A percentile compares a stretch with the other conserved stretches of the same genome.
Conservation (phyloP, 495 filamentous ascomycete genomes). For the Penicillium arizonense region DNA sequence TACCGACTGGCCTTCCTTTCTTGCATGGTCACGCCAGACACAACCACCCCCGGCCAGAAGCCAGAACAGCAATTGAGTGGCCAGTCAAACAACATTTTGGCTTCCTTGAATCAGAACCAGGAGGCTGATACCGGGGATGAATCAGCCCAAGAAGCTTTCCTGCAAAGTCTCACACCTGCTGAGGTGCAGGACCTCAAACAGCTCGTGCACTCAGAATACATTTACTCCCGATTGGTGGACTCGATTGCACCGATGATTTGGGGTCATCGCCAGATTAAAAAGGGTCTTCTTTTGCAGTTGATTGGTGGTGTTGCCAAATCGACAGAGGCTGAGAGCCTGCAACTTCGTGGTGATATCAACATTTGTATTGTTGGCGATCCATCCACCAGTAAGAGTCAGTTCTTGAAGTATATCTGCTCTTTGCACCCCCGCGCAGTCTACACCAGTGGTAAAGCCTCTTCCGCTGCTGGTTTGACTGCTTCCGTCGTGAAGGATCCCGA, state of each 20-base stretch:
- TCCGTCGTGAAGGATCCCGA: constrained; percentile 98
- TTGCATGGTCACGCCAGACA: constrained; percentile 95
- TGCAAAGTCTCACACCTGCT: constrained; percentile 73
- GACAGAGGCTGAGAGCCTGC: constrained; percentile 85
- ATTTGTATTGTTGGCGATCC: constrained; percentile 98
- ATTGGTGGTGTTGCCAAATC: constrained; percentile 88
- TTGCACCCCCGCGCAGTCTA: constrained; percentile 96
- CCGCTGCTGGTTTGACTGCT: constrained; percentile 94
- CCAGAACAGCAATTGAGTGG: constrained; percentile 65
- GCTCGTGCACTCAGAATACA: constrained; percentile 94
- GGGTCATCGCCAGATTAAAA: constrained; percentile 96
- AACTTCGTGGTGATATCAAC: constrained; percentile 94
- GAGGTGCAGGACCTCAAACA: constrained; percentile 90
- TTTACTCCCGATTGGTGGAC: constrained; percentile 89
- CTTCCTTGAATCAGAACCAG: constrained; percentile 70
- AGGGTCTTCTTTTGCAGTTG: constrained; percentile 88
- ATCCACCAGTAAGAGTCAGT: constrained; percentile 97
- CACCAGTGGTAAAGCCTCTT: constrained; percentile 96
- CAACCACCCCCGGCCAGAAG: constrained; percentile 69
- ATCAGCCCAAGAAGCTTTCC: constrained; percentile 82
- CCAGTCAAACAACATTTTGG: constrained; percentile 75
- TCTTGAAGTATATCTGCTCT: constrained; percentile 93
- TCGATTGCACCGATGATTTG: constrained; percentile 97
- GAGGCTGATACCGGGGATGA: constrained; percentile 70
- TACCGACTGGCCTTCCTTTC: constrained; percentile 97